Base-by-base conservation (phyloP, 176 grass and related monocot genomes). In the Zizania latifolia region DNA sequence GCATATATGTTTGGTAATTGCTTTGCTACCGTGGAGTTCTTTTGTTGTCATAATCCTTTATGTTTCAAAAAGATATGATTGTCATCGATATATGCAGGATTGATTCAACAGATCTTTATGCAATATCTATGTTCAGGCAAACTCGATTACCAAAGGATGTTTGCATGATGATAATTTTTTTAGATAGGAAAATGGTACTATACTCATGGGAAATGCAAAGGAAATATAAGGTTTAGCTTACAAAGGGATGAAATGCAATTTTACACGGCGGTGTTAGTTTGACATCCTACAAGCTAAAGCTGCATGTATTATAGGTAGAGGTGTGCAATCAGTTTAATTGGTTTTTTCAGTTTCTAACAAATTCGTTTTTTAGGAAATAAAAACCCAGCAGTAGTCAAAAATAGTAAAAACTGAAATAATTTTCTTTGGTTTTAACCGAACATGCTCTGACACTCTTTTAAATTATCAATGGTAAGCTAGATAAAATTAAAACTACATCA, bases 241-340 rank as follows among this genome's bases (percentile, higher is more conserved):
- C 11, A 35, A 50, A 45, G 65, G 10, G 15, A 57, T 57, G 22
- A 34, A 54, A 84, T 53, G 28, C 54, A 71, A n/a, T 80, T 72
- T 72, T 51, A 14, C 10, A 32, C 1, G 6, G 1, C 3, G 24
- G 22, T n/a, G 16, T 7, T 31, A 62, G 39, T 72, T 62, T 62
- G 32, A 17, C 23, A 40, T 21, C n/a, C n/a, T 14, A 21, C 29
- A 28, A 60, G 13, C 6, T 31, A 17, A 38, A 72, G 30, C 1
- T 9, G 4, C 63, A n/a, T n/a, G n/a, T n/a, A n/a, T n/a, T n/a
- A n/a, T n/a, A n/a, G n/a, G n/a, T n/a, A n/a, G n/a, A n/a, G n/a
- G n/a, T n/a, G n/a, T n/a, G n/a, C n/a, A n/a, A n/a, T n/a, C n/a
- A n/a, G n/a, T n/a, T n/a, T n/a, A n/a, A n/a, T n/a, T n/a, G n/a